A percentile compares a stretch with the other conserved stretches of the same genome.
Conservation (phyloP, 2,329 filamentous ascomycete genomes). For the Paecilomyces variotii region DNA sequence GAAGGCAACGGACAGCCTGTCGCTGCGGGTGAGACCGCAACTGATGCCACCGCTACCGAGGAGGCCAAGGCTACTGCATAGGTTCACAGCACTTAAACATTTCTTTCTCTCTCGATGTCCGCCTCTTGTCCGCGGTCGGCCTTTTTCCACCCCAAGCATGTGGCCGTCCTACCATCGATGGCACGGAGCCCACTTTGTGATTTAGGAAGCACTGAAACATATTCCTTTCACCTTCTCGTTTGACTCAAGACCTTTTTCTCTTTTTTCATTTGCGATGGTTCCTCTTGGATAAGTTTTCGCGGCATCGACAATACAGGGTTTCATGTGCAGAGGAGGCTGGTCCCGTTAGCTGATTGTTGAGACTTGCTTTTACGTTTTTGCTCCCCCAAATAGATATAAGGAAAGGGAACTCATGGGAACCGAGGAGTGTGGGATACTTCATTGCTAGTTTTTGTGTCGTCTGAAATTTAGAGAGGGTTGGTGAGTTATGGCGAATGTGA, state of each 20-base stretch:
- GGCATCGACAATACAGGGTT: not conserved
- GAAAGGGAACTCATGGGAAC: not conserved
- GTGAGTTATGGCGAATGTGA: conserved; percentile 1
- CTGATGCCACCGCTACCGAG: conserved; percentile 2
- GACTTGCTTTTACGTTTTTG: not conserved
- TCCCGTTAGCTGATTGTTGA: not conserved
- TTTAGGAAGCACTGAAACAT: not conserved
- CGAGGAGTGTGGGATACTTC: not conserved
- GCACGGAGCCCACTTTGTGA: conserved; percentile 3
- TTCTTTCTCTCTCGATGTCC: conserved; percentile 1
- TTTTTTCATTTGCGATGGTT: conserved; percentile 1
- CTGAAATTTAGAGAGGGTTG: not conserved
- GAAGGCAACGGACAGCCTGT: conserved; percentile 12
- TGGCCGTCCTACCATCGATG: not conserved
- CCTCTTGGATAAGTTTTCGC: not conserved
- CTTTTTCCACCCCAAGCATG: not conserved
- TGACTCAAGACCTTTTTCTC: conserved; percentile 5
- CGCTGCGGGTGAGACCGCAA: not conserved
- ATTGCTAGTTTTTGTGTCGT: not conserved
- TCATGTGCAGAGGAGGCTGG: not conserved
- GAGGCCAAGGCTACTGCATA: conserved; percentile 22
- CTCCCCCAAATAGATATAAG: not conserved
- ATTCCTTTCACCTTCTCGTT: conserved; percentile 2
- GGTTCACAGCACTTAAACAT: conserved; percentile 4
- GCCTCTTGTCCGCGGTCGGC: not conserved